Evolutionary conservation across 441 rosid species (phyloP).

Genomic region (Hura crepitans): DNA sequence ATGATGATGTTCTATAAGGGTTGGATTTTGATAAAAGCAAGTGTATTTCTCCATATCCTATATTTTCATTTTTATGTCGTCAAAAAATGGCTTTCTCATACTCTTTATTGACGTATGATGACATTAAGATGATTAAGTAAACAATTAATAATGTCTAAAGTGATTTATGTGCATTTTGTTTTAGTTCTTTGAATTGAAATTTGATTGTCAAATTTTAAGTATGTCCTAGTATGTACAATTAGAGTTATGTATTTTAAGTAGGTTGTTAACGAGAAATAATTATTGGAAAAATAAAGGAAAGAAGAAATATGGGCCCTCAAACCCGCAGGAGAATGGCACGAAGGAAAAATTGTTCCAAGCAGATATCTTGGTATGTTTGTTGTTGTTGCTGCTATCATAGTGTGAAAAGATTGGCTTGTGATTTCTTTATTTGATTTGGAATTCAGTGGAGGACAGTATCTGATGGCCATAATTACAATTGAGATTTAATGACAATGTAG

Average conservation of each 20-base stretch:
- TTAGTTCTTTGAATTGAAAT: neutral
- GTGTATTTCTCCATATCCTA: neutral
- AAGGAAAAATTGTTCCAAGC: too few species aligned
- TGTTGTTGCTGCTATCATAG: neutral
- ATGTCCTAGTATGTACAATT: neutral
- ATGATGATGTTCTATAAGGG: neutral
- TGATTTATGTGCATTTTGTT: neutral
- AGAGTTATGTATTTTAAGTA: neutral
- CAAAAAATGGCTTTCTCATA: neutral
- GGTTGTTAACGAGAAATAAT: neutral
- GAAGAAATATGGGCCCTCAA: neutral
- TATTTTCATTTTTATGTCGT: neutral
- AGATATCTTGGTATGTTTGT: too few species aligned
- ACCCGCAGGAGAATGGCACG: neutral
- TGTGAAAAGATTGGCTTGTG: neutral
- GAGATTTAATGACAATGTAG: neutral
- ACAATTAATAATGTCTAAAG: neutral
- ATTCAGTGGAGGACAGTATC: neutral
- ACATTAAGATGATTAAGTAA: neutral
- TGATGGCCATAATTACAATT: neutral
- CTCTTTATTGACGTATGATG: neutral
- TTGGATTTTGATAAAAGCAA: neutral
- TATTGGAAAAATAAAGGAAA: neutral
- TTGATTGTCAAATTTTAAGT: too few species aligned
- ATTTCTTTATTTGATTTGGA: neutral